Conservation (phyloP, 441 rosid species). For the Gossypium davidsonii region DNA sequence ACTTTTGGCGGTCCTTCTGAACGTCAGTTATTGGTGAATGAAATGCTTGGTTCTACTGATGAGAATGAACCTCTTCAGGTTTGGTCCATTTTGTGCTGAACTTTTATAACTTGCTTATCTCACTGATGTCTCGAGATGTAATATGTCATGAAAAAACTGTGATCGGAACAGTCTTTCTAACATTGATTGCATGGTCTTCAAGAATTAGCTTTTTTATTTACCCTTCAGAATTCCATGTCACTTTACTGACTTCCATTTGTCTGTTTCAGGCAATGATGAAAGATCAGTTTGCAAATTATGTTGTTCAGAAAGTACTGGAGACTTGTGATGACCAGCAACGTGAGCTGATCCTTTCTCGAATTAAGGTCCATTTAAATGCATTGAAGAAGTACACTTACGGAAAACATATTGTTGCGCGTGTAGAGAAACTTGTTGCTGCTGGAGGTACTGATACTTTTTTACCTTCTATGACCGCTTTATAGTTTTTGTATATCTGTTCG, state of each 20-base stretch:
- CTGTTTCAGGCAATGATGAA: constrained; percentile 87
- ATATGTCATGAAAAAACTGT: background rate
- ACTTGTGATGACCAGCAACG: constrained; percentile 91
- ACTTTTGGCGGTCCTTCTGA: constrained; percentile 71
- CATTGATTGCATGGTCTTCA: background rate
- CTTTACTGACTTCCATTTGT: background rate
- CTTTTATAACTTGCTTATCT: background rate
- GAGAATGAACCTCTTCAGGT: constrained; percentile 97
- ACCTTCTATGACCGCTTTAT: background rate
- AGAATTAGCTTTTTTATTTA: background rate
- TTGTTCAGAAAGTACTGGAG: constrained; percentile 92
- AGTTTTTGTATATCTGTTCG: background rate
- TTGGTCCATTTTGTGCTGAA: constrained; percentile 14
- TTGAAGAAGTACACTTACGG: constrained; percentile 95
- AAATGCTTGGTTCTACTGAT: constrained; percentile 84
- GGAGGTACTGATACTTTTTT: constrained; percentile 52
- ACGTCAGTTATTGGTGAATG: constrained; percentile 65
- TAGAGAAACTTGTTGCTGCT: constrained; percentile 94
- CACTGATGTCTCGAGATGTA: background rate
- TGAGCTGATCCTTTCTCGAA: constrained; percentile 62
- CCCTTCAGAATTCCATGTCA: background rate
- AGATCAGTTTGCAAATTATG: constrained; percentile 94
- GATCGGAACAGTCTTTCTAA: background rate
- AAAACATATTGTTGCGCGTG: constrained; percentile 94
- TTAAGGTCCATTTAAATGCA: constrained; percentile 86